Base-by-base conservation (phyloP, 257 asterid species). In the Sherardia arvensis region DNA sequence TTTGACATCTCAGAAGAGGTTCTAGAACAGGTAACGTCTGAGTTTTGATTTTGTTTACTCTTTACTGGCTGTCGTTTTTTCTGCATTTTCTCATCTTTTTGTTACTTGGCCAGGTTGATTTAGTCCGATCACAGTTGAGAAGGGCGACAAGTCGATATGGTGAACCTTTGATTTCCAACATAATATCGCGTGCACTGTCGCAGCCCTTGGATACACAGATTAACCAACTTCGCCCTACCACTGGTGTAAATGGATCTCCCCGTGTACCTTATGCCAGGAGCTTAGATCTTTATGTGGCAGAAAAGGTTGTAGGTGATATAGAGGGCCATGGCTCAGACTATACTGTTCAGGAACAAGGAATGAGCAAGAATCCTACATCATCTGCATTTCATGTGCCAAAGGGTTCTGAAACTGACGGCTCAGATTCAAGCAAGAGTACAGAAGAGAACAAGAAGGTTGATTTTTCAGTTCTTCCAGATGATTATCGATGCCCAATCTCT, bases 1-100 rank as follows among this genome's bases (percentile, higher is more conserved):
- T 81, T 87, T 62, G 94, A 93, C 48, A 76, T 90, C 72, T 87
- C 99, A 17, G 97, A 93, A 78, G 99, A 93, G 85, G 97, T 93
- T 21, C 83, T 77, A 61, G 99, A 90, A 71, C 99, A 93, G 95
- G 99, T 87, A 23, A 57, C 78, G 69, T 72, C 30, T 54, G 7
- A 48, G 18, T 30, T 17, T 67, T 34, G 66, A 33, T 62, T 69
- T 66, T 68, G 30, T n/a, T n/a, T n/a, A n/a, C n/a, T 73, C 38
- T 60, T 43, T 48, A 64, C 1, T 43, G 20, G 14, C 49, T 51
- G 14, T 59, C 45, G 56, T 53, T 5, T 18, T 36, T 32, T 61
- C 54, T 51, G 28, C 59, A 60, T 36, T 62, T 38, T 27, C 23
- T 61, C 64, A 53, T 78, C 64, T 74, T 64, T 66, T 71, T 51